phyloP scores from a whole-genome alignment of 2,329 filamentous ascomycete genomes.

The Zymoseptoria crescenta region DNA sequence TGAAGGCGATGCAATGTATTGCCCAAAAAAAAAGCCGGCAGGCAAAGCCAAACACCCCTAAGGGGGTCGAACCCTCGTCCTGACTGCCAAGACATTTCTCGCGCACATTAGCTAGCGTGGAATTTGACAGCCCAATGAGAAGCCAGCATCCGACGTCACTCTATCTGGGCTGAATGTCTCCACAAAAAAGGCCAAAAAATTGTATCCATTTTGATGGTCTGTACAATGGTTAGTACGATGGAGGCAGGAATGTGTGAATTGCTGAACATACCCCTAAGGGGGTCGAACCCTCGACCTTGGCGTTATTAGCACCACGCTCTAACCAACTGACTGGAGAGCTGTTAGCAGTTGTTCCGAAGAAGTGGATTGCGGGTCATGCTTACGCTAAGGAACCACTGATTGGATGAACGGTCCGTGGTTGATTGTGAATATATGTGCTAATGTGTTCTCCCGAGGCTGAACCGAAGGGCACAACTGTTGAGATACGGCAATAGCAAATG shows the following conservation, averaged over 20 bases:
- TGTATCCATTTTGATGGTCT: background rate
- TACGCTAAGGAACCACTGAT: background rate
- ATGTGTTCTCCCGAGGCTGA: too few relatives aligned
- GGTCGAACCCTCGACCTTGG: conserved; percentile 19
- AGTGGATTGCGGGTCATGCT: background rate
- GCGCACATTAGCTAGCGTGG: background rate
- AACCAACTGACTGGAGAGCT: conserved; percentile 15
- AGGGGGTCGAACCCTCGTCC: background rate
- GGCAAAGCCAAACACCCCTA: background rate
- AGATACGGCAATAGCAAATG: too few relatives aligned
- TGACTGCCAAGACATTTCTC: background rate
- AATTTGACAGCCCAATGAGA: background rate
- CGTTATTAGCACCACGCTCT: conserved; percentile 22
- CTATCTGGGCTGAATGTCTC: background rate
- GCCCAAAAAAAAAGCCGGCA: too few relatives aligned
- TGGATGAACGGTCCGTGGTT: too few relatives aligned
- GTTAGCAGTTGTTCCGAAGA: background rate
- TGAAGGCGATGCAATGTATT: too few relatives aligned
- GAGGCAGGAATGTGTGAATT: background rate
- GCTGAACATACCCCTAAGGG: background rate
- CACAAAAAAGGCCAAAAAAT: background rate
- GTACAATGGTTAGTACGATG: background rate
- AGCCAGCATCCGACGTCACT: background rate
- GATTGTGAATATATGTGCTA: too few relatives aligned
- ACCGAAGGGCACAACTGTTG: too few relatives aligned